Percentiles rank a stretch among this genome's conserved stretches.
Evolutionary conservation across 768 basidiomycete genomes (phyloP).

Genomic region (Xerocomellus intermedius): DNA sequence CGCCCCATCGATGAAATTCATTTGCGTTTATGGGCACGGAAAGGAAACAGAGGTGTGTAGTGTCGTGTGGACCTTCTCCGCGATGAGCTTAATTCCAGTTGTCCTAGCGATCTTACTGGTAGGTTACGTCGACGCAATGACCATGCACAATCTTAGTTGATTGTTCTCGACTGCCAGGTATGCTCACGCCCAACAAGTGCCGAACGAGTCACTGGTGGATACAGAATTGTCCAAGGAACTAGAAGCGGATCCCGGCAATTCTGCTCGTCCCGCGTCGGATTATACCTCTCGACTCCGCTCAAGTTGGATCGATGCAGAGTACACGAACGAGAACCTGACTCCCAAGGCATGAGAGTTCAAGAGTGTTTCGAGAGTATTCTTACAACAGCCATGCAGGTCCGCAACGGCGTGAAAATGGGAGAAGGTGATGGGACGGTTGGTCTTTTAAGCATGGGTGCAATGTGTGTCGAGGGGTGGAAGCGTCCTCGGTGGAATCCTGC

Average conservation of each 20-base stretch:
- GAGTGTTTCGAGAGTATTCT: neutral
- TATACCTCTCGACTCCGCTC: constrained; percentile 48
- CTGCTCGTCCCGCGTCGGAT: constrained; percentile 47
- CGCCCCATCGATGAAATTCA: constrained; percentile 90
- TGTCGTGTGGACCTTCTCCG: neutral
- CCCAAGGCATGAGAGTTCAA: constrained; percentile 48
- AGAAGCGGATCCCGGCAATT: constrained; percentile 41
- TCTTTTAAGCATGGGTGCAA: constrained; percentile 82
- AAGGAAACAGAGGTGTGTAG: constrained; percentile 84
- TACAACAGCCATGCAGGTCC: constrained; percentile 40
- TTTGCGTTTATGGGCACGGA: constrained; percentile 92
- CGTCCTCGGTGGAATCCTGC: constrained; percentile 87
- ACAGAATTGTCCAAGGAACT: constrained; percentile 45
- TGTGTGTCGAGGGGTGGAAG: constrained; percentile 97
- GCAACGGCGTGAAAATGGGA: constrained; percentile 87
- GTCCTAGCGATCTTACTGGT: constrained; percentile 82
- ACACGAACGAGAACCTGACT: constrained; percentile 57
- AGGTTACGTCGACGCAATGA: constrained; percentile 14
- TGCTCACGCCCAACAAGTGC: constrained; percentile 64
- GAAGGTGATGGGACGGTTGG: constrained; percentile 96
- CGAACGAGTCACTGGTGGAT: constrained; percentile 57
- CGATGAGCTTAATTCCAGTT: neutral
- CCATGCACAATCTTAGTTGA: neutral
- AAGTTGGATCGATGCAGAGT: constrained; percentile 85
- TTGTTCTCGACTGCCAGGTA: constrained; percentile 48